Evolutionary conservation across 495 filamentous ascomycete species (phyloP), one percentile per base, ranked within the genome.

Genomic region (Endocarpon pusillum): DNA sequence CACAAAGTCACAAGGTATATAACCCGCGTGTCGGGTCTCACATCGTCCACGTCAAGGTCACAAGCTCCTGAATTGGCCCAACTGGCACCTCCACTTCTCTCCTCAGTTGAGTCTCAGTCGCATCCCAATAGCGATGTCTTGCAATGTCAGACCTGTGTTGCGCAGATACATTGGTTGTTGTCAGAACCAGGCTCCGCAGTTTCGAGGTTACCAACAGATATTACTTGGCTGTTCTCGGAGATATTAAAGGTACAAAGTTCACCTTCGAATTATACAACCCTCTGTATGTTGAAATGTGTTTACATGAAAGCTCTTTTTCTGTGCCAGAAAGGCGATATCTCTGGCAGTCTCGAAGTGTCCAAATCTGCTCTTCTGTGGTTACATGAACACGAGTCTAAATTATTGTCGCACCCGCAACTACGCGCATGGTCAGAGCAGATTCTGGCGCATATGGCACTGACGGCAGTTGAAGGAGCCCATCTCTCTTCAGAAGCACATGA

Each of bases 161-260:
- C 71, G 34, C 87, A 81, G 81, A 56, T 91, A 40, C 73, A 91
- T 49, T 83, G 75, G 71, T 68, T 67, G 3, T 47, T 85, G 21
- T 70, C 69, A 19, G 77, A 91, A 35, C 73, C 75, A 16, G 56
- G 50, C 3, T 48, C 72, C 16, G 78, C 79, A 2, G 55, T 69
- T 18, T 54, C 58, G 21, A 66, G 61, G 12, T 59, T 91, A 12
- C 78, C 82, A 16, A 66, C 64, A 36, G 64, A 71, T 39, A 59
- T 81, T 33, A 65, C 54, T 25, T 61, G 67, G 28, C 50, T 51
- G 9, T 48, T 71, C 25, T 47, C 67, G 27, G 55, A 55, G 25
- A 49, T 78, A 34, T 40, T 54, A 15, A 49, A 61, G 39, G 45
- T 42, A n/a, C 56, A 58, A 2, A 58, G 61, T 18, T 42, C 53